Evolutionary conservation across 2,329 filamentous ascomycete species (phyloP).

Genomic region (Cercospora citrullina): DNA sequence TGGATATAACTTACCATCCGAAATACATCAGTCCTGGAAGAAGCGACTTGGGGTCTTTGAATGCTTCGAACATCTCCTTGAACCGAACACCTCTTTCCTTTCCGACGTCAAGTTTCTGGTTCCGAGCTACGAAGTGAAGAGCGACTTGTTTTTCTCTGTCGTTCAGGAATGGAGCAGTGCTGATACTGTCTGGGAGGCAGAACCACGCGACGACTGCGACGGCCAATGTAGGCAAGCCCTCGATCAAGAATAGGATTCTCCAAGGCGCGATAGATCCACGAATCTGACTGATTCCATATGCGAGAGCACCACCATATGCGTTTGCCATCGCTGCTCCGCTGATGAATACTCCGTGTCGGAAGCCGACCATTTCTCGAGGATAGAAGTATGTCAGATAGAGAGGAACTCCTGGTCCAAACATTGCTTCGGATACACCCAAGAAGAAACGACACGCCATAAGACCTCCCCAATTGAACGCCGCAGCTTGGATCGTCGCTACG

Average conservation of each 20-base stretch:
- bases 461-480: conserved; percentile 47
- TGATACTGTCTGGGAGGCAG: conserved; percentile 50
- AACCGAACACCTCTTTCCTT: conserved; percentile 25
- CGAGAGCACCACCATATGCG: conserved; percentile 69
- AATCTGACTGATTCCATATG: conserved; percentile 65
- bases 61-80: conserved; percentile 24
- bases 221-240: conserved; percentile 61
- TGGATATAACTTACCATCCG: conserved; percentile 21
- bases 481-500: conserved; percentile 50
- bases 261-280: conserved; percentile 60
- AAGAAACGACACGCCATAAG: conserved; percentile 54
- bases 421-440: conserved; percentile 43
- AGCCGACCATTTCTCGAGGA: conserved; percentile 56
- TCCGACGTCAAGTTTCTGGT: conserved; percentile 24
- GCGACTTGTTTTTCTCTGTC: conserved; percentile 47
- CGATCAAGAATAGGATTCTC: conserved; percentile 62
- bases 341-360: conserved; percentile 57
- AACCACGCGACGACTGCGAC: conserved; percentile 56
- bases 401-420: conserved; percentile 53
- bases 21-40: conserved; percentile 28
- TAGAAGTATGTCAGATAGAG: conserved; percentile 67
- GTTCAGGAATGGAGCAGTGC: conserved; percentile 47
- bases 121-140: conserved; percentile 24
- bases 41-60: conserved; percentile 28
- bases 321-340: conserved; percentile 68